phyloP scores from a whole-genome alignment of 2,329 filamentous ascomycete species.

The Iodosphaeria phyllophila region DNA sequence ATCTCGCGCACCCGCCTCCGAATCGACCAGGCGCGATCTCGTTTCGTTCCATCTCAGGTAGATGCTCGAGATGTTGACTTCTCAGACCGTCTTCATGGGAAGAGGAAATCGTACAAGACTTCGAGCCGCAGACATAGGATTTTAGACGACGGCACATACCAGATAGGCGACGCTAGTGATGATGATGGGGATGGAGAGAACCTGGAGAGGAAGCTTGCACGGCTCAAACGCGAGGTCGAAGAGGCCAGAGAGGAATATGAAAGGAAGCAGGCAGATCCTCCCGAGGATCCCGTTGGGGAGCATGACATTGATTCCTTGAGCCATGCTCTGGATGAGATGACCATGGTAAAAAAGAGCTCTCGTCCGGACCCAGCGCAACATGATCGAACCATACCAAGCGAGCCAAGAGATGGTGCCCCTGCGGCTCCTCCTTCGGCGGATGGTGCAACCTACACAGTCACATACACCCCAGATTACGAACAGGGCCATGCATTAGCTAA shows the following conservation, averaged over 20 bases:
- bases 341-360: conserved; percentile 12
- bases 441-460: conserved; percentile 40
- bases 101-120: conserved; percentile 67
- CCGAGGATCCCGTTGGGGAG: conserved; percentile 22
- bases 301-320: conserved; percentile 50
- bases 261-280: conserved; percentile 28
- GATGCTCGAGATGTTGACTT: conserved; percentile 71
- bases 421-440: conserved; percentile 7
- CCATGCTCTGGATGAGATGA: conserved; percentile 50
- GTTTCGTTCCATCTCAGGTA: conserved; percentile 58
- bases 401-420: conserved; percentile 6
- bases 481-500: conserved; percentile 57
- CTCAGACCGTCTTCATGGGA: conserved; percentile 69
- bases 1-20: conserved; percentile 65
- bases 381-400: conserved; percentile 11
- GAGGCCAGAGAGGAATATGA: conserved; percentile 32
- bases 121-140: conserved; percentile 48
- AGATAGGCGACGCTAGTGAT: conserved; percentile 58
- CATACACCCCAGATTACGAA: conserved; percentile 44
- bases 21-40: conserved; percentile 59
- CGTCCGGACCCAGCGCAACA: conserved; percentile 7
- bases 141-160: conserved; percentile 42
- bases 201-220: conserved; percentile 59
- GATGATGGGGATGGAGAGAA: conserved; percentile 43
- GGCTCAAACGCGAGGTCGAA: conserved; percentile 54